Percentiles rank a stretch among this genome's conserved stretches.
Conservation (phyloP, 192 early-diverging fungal species). For the Coemansia sp. region DNA sequence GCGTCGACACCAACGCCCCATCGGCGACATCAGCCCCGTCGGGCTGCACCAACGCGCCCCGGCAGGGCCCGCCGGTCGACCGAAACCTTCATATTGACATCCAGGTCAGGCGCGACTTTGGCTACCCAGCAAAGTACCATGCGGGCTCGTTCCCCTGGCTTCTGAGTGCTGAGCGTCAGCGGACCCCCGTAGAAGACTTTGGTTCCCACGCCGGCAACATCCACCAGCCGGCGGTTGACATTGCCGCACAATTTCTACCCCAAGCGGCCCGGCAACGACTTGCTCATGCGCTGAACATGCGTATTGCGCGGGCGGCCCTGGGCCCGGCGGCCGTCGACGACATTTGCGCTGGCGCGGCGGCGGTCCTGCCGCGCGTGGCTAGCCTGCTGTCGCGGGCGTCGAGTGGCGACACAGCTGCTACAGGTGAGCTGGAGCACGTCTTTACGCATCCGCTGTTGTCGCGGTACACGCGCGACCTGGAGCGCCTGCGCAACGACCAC, state of each 20-base stretch:
- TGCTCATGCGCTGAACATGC: conserved; percentile 32
- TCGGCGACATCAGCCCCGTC: background rate
- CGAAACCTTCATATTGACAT: background rate
- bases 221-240: background rate
- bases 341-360: conserved; percentile 24
- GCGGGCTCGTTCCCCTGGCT: conserved; percentile 41
- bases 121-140: conserved; percentile 31
- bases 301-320: conserved; percentile 26
- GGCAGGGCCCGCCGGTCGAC: background rate
- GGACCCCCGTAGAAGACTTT: conserved; percentile 33
- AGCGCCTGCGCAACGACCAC: conserved; percentile 21
- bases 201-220: background rate
- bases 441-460: conserved; percentile 26
- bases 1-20: background rate
- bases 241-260: conserved; percentile 10
- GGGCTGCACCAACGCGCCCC: too few relatives aligned
- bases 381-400: conserved; percentile 19
- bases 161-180: conserved; percentile 45
- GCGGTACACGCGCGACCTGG: conserved; percentile 22
- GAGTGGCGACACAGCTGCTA: conserved; percentile 3
- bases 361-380: conserved; percentile 22
- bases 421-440: conserved; percentile 12
- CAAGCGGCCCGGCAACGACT: conserved; percentile 17
- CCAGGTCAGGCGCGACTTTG: conserved; percentile 13
- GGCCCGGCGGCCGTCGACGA: conserved; percentile 24